Evolutionary conservation across 108 stramenopile genomes (phyloP).

Genomic region (Nannochloropsis gaditana): DNA sequence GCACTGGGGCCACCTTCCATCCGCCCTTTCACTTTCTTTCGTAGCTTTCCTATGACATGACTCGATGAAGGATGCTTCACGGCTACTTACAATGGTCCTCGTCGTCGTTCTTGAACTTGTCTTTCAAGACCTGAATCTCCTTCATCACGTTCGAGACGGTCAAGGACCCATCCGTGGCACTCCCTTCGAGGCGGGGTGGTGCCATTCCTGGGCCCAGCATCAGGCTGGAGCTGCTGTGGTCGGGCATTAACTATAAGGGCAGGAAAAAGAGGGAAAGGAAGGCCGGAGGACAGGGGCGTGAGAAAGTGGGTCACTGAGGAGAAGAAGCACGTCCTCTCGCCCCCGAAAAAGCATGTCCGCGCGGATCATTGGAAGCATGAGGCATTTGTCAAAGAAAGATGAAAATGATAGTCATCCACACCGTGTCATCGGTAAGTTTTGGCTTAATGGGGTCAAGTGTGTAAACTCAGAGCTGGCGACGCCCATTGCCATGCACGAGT

Average conservation of each 20-base stretch:
- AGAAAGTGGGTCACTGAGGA: not conserved
- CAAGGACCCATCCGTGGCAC: constrained; percentile 24
- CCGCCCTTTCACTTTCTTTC: no score
- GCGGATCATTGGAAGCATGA: no score
- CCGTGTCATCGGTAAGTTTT: no score
- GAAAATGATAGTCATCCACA: no score
- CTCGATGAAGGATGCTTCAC: no score
- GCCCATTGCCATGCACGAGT: no score
- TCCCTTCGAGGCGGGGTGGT: not conserved
- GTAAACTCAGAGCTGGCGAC: no score
- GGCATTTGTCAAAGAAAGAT: no score
- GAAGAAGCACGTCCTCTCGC: not conserved
- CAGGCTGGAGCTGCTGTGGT: not conserved
- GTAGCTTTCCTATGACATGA: no score
- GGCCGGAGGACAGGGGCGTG: not conserved
- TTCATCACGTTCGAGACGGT: constrained; percentile 45
- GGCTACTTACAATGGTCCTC: constrained; percentile 46
- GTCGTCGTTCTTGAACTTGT: constrained; percentile 60
- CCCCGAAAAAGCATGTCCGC: no score
- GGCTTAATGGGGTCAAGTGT: no score
- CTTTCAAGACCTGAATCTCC: constrained; percentile 56
- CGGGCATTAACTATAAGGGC: not conserved
- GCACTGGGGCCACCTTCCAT: no score
- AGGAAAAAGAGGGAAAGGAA: not conserved
- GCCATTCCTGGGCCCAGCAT: constrained; percentile 16